Base-by-base conservation (phyloP, 768 basidiomycete species). In the Dictyophora rubrovolvata region DNA sequence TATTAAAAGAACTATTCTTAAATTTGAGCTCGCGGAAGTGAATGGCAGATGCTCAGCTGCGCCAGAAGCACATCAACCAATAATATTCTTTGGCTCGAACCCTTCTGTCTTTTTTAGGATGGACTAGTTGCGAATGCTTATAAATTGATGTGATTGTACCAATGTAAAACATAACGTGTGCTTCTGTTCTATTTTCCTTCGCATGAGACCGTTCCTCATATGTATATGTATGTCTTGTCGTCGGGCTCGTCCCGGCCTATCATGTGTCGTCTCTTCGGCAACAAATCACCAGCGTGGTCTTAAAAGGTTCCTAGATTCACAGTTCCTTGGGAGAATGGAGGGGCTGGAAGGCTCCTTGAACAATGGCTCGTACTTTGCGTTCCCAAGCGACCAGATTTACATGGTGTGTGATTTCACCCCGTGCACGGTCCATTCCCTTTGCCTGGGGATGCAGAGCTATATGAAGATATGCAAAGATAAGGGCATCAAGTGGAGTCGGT, bases 331-430 rank as follows among this genome's bases (percentile, higher is more conserved):
- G 23, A 48, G 9, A 35, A 49, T 51, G 49, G 35, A 59, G 16
- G 10, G 57, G 48, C 18, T 51, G 14, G 37, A 87, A 89, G 3
- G 81, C 77, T 49, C 72, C 73, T 42, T 76, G 73, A 8, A 91
- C 82, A 52, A 78, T 71, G 16, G 74, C 69, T 34, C 85, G 79
- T 18, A 92, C 83, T 34, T 82, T 74, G 63, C 74, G 79, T 67
- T 92, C 89, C 89, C 90, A 93, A 33, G 81, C 80, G 52, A 89
- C 82, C 47, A 93, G 84, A 65, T 92, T 92, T 46, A 80, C 82
- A 60, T 81, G 82, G 53, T 82, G 80, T 12, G 81, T 78, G 28
- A 90, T 82, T 65, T 87, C 85, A 37, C 81, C 77, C 35, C 86
- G 79, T 20, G 83, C 71, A 12, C 48, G 46, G 28, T 60, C 59